These are phyloP conservation scores for Pseudonectria buxi DNA, from an alignment of 2,329 filamentous ascomycete species.

Conservation along the genomic window DNA sequence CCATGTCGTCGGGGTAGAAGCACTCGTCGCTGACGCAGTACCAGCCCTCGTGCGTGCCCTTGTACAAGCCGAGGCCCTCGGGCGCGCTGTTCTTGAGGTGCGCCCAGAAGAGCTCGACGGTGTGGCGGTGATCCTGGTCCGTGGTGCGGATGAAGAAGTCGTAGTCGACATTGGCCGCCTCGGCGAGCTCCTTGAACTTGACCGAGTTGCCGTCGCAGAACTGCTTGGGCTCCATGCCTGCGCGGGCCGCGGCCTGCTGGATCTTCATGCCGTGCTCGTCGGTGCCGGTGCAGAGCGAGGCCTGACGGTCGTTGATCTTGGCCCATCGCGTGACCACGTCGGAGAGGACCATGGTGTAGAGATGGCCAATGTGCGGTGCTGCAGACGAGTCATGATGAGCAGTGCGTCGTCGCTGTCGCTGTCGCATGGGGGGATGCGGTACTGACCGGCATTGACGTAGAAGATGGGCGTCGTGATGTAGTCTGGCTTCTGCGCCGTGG, in stretches of 20 bases:
- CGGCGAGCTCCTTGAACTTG: constrained; percentile 71
- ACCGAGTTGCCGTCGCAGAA: constrained; percentile 82
- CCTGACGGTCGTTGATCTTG: constrained; percentile 60
- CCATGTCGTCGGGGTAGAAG: constrained; percentile 74
- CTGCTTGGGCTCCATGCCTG: constrained; percentile 65
- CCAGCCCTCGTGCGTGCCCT: constrained; percentile 85
- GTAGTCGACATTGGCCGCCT: constrained; percentile 61
- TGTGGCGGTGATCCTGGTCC: constrained; percentile 70
- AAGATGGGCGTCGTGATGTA: constrained; percentile 97
- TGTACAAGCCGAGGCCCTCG: constrained; percentile 72
- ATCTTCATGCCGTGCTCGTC: constrained; percentile 99
- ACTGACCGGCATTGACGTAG: constrained; percentile 87
- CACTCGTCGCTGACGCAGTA: constrained; percentile 96
- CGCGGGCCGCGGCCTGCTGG: constrained; percentile 72
- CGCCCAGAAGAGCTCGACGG: constrained; percentile 85
- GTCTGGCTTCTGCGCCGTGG: constrained; percentile 60
- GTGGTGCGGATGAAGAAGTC: constrained; percentile 93
- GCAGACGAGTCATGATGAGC: constrained; percentile 1
- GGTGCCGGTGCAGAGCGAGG: constrained; percentile 80
- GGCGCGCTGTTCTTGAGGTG: constrained; percentile 50
- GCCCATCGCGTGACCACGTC: constrained; percentile 94
- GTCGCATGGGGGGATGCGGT: too few species aligned
- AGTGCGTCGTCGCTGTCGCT: neutral
- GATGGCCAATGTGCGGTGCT: constrained; percentile 91
- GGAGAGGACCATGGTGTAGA: constrained; percentile 86